phyloP scores from a whole-genome alignment of 1,284 basidiomycete genomes.

The Chalciporus piperatoides region DNA sequence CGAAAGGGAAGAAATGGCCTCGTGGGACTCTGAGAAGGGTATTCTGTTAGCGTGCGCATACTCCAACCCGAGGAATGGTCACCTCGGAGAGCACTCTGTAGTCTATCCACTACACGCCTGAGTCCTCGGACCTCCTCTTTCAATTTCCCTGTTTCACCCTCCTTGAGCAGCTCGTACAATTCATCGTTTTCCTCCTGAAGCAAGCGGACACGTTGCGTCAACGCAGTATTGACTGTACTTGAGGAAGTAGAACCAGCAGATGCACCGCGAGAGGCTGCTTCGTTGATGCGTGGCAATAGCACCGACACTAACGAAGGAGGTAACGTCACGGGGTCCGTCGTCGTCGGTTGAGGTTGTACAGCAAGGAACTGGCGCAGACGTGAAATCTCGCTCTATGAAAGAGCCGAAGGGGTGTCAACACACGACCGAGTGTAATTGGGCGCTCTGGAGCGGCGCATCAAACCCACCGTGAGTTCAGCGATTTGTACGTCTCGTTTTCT shows the following conservation, averaged over 20 bases:
- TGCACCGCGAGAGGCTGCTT: constrained; percentile 31
- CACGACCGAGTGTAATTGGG: constrained; percentile 13
- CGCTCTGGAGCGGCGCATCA: constrained; percentile 11
- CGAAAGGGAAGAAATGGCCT: constrained; percentile 66
- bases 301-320: constrained; percentile 66
- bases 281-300: constrained; percentile 60
- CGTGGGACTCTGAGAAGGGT: constrained; percentile 60
- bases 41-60: constrained; percentile 5
- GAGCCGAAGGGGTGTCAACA: constrained; percentile 18
- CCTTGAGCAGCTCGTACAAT: constrained; percentile 65
- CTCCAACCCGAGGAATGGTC: constrained; percentile 17
- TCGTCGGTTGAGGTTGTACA: constrained; percentile 49
- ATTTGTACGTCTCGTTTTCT: constrained; percentile 69
- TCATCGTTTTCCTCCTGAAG: constrained; percentile 83
- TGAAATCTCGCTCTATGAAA: constrained; percentile 61
- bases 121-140: constrained; percentile 76
- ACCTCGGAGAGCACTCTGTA: constrained; percentile 75
- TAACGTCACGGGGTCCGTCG: constrained; percentile 58
- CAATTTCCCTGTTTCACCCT: constrained; percentile 66
- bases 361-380: constrained; percentile 60
- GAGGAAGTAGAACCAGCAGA: constrained; percentile 39
- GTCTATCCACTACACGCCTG: constrained; percentile 57
- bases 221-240: constrained; percentile 61
- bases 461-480: constrained; percentile 61
- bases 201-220: constrained; percentile 64